Conservation (phyloP, 1,284 basidiomycete species). For the Melanopsichium pennsylvanicum region DNA sequence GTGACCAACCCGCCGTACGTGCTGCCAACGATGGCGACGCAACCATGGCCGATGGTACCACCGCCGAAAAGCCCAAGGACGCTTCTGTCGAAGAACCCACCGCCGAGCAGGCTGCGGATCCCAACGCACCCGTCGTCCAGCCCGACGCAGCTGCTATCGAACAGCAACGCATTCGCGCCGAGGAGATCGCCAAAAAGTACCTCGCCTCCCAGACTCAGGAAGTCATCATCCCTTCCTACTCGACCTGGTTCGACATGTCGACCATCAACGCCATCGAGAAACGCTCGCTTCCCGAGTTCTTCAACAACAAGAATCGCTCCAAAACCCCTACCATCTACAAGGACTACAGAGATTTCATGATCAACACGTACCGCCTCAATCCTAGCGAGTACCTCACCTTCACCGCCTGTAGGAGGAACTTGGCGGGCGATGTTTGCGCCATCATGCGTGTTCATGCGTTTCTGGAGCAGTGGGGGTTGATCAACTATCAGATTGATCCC, state of each 20-base stretch:
- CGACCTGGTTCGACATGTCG: slow-evolving; percentile 97
- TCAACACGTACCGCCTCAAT: slow-evolving; percentile 95
- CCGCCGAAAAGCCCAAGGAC: slow-evolving; percentile 42
- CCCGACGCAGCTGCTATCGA: slow-evolving; percentile 78
- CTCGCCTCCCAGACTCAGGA: slow-evolving; percentile 92
- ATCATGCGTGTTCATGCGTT: slow-evolving; percentile 99
- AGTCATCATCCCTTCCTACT: slow-evolving; percentile 94
- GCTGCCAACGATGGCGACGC: slow-evolving; percentile 55
- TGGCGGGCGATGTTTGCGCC: slow-evolving; percentile 97
- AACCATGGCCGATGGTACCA: slow-evolving; percentile 46
- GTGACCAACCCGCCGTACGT: slow-evolving; percentile 36
- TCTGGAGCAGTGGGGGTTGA: slow-evolving; percentile 97
- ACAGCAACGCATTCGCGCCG: slow-evolving; percentile 77
- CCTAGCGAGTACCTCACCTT: slow-evolving; percentile 97
- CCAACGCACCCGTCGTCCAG: slow-evolving; percentile 38
- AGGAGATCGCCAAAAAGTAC: slow-evolving; percentile 88
- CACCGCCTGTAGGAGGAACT: slow-evolving; percentile 91
- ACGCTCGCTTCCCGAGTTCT: slow-evolving; percentile 95
- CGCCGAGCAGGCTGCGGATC: slow-evolving; percentile 77
- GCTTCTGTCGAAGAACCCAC: slow-evolving; percentile 75
- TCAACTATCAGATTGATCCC: slow-evolving; percentile 99
- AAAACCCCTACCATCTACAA: slow-evolving; percentile 98
- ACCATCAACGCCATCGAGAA: slow-evolving; percentile 91
- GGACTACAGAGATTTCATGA: slow-evolving; percentile 99
- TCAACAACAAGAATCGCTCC: slow-evolving; percentile 83